Conservation (phyloP, 2,329 filamentous ascomycete species). For the Pseudogymnoascus sp. region DNA sequence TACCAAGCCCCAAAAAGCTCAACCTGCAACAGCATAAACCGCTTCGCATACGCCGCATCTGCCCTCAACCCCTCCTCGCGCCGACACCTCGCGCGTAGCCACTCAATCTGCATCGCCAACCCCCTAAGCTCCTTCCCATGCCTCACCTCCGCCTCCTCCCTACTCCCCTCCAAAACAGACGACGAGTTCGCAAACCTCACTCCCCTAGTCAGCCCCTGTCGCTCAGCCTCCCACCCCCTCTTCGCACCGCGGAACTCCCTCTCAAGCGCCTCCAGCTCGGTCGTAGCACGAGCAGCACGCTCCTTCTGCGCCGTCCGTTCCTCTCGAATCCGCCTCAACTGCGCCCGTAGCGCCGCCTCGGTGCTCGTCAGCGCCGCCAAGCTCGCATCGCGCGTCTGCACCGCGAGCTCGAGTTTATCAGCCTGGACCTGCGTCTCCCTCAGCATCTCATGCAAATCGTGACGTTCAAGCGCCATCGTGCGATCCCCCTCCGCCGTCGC, state of each 20-base stretch:
- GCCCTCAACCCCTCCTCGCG: constrained; percentile 74
- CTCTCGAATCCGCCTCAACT: constrained; percentile 62
- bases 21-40: constrained; percentile 69
- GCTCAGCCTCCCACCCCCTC: constrained; percentile 41
- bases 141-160: constrained; percentile 45
- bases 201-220: constrained; percentile 32
- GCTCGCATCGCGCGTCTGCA: constrained; percentile 60
- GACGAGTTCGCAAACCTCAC: constrained; percentile 34
- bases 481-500: constrained; percentile 49
- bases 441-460: constrained; percentile 52
- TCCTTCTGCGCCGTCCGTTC: constrained; percentile 45
- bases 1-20: constrained; percentile 87
- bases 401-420: constrained; percentile 64
- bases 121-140: constrained; percentile 74
- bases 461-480: constrained; percentile 49
- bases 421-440: constrained; percentile 56
- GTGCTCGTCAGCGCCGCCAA: constrained; percentile 49
- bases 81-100: constrained; percentile 73
- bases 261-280: constrained; percentile 27
- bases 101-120: constrained; percentile 82
- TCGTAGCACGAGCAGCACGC: constrained; percentile 17
- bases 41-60: constrained; percentile 81
- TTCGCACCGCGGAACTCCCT: constrained; percentile 33
- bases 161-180: constrained; percentile 33
- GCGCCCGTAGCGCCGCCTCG: constrained; percentile 55